Base-by-base conservation (phyloP, 2,329 filamentous ascomycete species). In the Cadophora sp. region DNA sequence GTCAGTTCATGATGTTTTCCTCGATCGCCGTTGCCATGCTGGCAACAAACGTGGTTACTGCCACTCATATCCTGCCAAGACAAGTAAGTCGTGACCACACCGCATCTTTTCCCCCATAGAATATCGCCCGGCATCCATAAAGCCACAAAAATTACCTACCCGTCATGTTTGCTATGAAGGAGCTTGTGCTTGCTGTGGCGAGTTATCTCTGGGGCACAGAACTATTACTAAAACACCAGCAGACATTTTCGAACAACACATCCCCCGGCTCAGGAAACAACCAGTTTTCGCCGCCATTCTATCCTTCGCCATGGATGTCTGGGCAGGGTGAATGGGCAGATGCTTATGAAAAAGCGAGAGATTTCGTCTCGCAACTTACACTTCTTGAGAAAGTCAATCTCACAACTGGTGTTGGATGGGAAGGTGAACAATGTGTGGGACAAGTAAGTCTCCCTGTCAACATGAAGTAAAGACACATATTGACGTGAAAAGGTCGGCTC, bases 311-410 rank as follows among this genome's bases (percentile, higher is more conserved):
- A 63, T 77, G 76, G 76, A 71, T 72, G 68, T 66, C 56, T 16
- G 69, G 74, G 11, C 64, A 68, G n/a, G 73, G 71, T 3, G 76
- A 73, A 1, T 96, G 92, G 92, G 82, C 81, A n/a, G 86, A 87
- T 26, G 92, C 91, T 72, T 95, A 94, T 76, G 80, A 80, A 59
- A 92, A 91, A 74, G 92, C 92, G 0, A 85, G 88, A 68, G 80
- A 83, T 3, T 80, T 94, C 31, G 92, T 95, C 14, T 86, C 87
- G 63, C 86, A 88, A 62, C 91, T 95, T 89, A 94, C 91, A 0
- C 79, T 95, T 64, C 89, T 91, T 3, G 92, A 95, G 78, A 95
- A 95, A 80, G 93, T 98, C 80, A 98, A 98, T 79, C 79, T 99
- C 72, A 98, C 95, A 2, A 97, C 94, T 0, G 95, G 95, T 79